These are phyloP conservation scores for Podila clonocystis DNA, from an alignment of 192 early-diverging fungal genomes.

Conservation along the genomic window DNA sequence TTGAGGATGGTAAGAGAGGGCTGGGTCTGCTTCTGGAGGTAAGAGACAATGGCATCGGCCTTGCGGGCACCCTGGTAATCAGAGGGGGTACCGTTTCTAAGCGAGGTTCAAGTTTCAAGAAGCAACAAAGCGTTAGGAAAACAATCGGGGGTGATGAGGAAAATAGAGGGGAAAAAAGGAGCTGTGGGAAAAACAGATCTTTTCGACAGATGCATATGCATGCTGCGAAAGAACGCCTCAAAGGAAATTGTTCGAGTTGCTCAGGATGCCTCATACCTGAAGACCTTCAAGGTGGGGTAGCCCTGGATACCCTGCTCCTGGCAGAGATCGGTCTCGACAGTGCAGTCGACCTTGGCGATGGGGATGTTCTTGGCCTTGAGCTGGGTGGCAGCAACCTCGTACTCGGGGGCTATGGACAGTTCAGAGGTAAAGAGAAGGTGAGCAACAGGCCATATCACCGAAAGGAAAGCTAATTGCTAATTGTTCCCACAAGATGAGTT, in stretches of 20 bases:
- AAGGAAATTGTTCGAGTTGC: too few species aligned
- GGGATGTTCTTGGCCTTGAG: slow-evolving; percentile 80
- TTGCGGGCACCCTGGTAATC: slow-evolving; percentile 92
- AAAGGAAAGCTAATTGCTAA: neutral
- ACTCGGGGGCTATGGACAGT: slow-evolving; percentile 82
- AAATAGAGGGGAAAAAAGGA: neutral
- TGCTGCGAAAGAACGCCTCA: too few species aligned
- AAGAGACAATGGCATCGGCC: slow-evolving; percentile 86
- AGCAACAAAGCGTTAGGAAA: neutral
- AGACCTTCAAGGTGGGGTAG: slow-evolving; percentile 95
- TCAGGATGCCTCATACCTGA: slow-evolving; percentile 56
- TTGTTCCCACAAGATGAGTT: neutral
- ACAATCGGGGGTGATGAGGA: neutral
- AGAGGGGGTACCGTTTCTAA: slow-evolving; percentile 66
- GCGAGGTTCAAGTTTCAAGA: neutral
- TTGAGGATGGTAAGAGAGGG: slow-evolving; percentile 82
- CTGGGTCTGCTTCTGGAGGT: slow-evolving; percentile 94
- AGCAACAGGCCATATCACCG: neutral
- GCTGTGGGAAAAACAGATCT: too few species aligned
- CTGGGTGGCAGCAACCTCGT: slow-evolving; percentile 89
- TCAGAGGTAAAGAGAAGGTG: slow-evolving; percentile 1
- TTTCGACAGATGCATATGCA: too few species aligned
- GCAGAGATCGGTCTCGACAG: slow-evolving; percentile 86
- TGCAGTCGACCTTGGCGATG: slow-evolving; percentile 98
- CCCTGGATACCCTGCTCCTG: slow-evolving; percentile 83